Base-by-base conservation (phyloP, 2,329 filamentous ascomycete species). In the Aspergillus neoniger region DNA sequence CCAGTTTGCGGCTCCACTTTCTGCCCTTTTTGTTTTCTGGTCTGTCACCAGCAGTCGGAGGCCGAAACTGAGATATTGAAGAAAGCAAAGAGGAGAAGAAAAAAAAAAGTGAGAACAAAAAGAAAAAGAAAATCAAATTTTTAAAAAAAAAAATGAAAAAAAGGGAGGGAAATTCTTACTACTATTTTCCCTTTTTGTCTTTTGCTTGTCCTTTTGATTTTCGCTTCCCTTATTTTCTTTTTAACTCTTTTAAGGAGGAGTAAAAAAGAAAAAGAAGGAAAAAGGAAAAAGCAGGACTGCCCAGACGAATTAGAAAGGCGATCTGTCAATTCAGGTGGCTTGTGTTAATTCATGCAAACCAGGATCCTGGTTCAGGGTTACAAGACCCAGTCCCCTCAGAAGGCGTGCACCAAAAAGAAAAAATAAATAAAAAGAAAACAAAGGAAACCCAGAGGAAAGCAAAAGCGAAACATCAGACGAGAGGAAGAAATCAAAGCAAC, bases 281-380 rank as follows among this genome's bases (percentile, higher is more conserved):
- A 59, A 56, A 53, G 30, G 57, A 55, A 25, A 64, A 62, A 57
- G 38, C 49, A 63, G 49, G 9, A 50, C 47, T n/a, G 47, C 47
- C 59, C 32, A 52, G 48, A 43, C 23, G 28, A 41, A 47, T 44
- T 60, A 60, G 49, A 57, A 65, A 69, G 64, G 63, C 64, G 68
- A 71, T 69, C 69, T 70, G 69, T 72, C 70, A 71, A 66, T 64
- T 72, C 41, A 61, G 59, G 64, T 67, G 61, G 59, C 61, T 67
- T 63, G 50, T 55, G 60, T 53, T 49, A 52, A 61, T 60, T 55
- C 60, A 56, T 63, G 58, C 59, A 62, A 64, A 59, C 61, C 47
- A 60, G 55, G 54, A 65, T 62, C 59, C 57, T 59, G 51, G 60
- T 59, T 56, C 50, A 57, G 47, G 44, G 50, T 55, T 57, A 43